A percentile compares a stretch with the other conserved stretches of the same genome.
Conservation (phyloP, 176 grass and related monocot genomes). For the Carex scoparia region DNA sequence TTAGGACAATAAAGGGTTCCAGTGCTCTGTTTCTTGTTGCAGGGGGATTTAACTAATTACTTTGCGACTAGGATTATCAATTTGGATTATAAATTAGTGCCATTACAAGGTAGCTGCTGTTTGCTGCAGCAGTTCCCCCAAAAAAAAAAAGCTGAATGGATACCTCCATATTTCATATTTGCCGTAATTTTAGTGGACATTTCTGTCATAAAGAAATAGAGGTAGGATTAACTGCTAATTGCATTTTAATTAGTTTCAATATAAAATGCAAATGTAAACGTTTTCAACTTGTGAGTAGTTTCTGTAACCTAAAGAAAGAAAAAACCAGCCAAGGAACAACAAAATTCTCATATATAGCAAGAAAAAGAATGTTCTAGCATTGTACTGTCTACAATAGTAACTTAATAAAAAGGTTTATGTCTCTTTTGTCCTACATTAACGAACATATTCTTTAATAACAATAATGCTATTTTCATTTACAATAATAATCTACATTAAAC, state of each 20-base stretch:
- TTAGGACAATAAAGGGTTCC: neutral
- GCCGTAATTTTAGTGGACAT: neutral
- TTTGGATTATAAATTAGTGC: neutral
- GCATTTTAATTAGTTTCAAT: neutral
- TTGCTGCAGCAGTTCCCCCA: neutral
- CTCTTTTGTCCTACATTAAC: neutral
- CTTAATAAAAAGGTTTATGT: neutral
- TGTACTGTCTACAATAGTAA: neutral
- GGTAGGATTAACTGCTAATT: neutral
- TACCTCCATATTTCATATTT: neutral
- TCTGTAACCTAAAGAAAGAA: neutral
- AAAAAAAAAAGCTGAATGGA: too few species aligned
- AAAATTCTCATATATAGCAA: neutral
- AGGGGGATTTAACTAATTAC: neutral
- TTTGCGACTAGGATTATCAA: neutral
- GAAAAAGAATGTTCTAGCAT: neutral
- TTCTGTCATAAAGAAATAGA: neutral
- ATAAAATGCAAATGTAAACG: neutral
- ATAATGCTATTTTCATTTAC: conserved; percentile 7
- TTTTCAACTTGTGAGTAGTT: neutral
- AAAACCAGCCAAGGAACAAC: neutral
- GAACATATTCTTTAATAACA: neutral
- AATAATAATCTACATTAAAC: conserved; percentile 5
- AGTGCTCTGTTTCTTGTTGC: neutral
- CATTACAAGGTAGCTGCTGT: neutral